A percentile compares a stretch with the other conserved stretches of the same genome.
Conservation (phyloP, 306 rosid genomes). For the Cucurbita ficifolia region DNA sequence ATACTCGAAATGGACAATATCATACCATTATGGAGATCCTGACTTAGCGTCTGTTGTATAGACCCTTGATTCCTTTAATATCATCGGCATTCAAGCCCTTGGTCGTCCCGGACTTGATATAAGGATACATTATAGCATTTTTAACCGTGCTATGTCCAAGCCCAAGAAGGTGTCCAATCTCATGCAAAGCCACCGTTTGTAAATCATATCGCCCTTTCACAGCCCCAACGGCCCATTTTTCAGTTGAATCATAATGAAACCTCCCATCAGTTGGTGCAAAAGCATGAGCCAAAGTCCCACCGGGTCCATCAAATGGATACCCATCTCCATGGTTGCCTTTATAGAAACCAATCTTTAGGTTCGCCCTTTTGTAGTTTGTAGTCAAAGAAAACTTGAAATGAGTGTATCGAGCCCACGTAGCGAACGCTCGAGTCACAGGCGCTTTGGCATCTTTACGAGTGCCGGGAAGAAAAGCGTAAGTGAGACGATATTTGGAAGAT, state of each 20-base stretch:
- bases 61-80: not conserved
- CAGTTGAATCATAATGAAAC: slow-evolving; percentile 1
- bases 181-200: slow-evolving; percentile 9
- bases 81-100: slow-evolving; percentile 2
- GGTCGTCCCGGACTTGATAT: not conserved
- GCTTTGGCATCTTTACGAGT: not conserved
- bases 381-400: not conserved
- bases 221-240: not conserved
- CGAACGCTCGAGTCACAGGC: not conserved
- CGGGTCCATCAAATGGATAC: slow-evolving; percentile 1
- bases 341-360: not conserved
- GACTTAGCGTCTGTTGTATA: not conserved
- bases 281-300: slow-evolving; percentile 3
- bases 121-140: slow-evolving; percentile 2
- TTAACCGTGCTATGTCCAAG: not conserved
- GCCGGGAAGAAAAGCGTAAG: not conserved
- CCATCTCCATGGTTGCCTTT: slow-evolving; percentile 1
- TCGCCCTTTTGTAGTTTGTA: not conserved
- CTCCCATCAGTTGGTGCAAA: slow-evolving; percentile 6
- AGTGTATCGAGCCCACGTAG: not conserved
- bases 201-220: not conserved
- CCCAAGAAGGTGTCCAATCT: slow-evolving; percentile 9
- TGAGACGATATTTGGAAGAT: not conserved
- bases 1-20: no score
- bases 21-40: no score